Evolutionary conservation across 495 filamentous ascomycete species (phyloP).

Genomic region (Penicillium paradoxum): DNA sequence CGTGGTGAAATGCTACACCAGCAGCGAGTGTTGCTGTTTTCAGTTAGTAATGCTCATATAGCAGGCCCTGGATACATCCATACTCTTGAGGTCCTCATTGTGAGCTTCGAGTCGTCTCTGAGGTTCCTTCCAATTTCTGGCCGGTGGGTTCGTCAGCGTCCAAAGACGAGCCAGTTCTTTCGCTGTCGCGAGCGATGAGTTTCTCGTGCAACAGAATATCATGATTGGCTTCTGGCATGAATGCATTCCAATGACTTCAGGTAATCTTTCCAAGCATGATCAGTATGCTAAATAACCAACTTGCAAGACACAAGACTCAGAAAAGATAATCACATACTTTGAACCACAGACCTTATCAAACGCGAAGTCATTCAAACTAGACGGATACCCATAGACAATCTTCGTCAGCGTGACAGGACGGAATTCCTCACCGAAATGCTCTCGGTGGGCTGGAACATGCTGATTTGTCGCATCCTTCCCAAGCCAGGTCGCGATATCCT

Average conservation of each 20-base stretch:
- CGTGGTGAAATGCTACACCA: conserved; percentile 93
- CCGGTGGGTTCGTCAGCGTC: conserved; percentile 47
- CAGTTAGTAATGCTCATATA: neutral
- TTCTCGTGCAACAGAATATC: conserved; percentile 86
- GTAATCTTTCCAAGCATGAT: conserved; percentile 44
- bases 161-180: conserved; percentile 66
- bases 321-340: conserved; percentile 46
- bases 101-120: conserved; percentile 49
- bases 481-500: conserved; percentile 89
- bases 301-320: neutral
- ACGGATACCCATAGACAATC: conserved; percentile 73
- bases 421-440: conserved; percentile 89
- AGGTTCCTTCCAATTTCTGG: conserved; percentile 66
- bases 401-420: conserved; percentile 84
- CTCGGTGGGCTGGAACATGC: conserved; percentile 62
- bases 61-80: neutral
- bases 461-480: conserved; percentile 66
- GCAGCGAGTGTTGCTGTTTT: conserved; percentile 50
- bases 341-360: conserved; percentile 77
- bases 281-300: neutral
- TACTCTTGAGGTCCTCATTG: conserved; percentile 59
- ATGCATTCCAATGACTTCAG: conserved; percentile 69
- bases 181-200: conserved; percentile 72
- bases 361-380: conserved; percentile 69
- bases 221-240: conserved; percentile 81